These are phyloP conservation scores for Syzygium grande DNA, from an alignment of 345 rosid genomes.

Conservation along the genomic window DNA sequence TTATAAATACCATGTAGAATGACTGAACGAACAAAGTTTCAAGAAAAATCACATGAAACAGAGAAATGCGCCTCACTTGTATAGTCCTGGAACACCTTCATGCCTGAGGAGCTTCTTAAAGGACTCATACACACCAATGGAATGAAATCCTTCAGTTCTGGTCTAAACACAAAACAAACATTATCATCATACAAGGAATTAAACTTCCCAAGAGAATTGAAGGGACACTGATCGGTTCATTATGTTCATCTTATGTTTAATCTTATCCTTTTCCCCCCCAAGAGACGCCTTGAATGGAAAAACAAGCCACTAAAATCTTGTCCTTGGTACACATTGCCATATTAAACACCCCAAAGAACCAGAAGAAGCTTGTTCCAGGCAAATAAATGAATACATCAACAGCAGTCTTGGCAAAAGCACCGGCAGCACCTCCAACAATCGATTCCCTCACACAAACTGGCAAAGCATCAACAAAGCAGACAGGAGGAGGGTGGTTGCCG, in stretches of 20 bases:
- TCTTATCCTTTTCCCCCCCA: too few relatives aligned
- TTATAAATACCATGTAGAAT: neutral
- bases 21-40: neutral
- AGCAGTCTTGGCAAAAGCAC: slow-evolving; percentile 79
- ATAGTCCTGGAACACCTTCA: slow-evolving; percentile 80
- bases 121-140: slow-evolving; percentile 68
- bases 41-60: neutral
- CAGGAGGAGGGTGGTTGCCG: neutral
- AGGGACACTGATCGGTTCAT: neutral
- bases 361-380: neutral
- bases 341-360: neutral
- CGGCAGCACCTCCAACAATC: slow-evolving; percentile 95
- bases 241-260: too few relatives aligned
- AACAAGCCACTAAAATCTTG: neutral
- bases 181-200: neutral
- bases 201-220: neutral
- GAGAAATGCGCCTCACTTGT: slow-evolving; percentile 38
- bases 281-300: too few relatives aligned
- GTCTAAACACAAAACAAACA: slow-evolving; percentile 25
- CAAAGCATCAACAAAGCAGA: slow-evolving; percentile 33
- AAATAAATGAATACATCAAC: slow-evolving; percentile 6
- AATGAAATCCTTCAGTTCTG: slow-evolving; percentile 66
- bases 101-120: slow-evolving; percentile 65
- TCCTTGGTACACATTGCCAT: neutral
- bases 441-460: slow-evolving; percentile 82